Conservation (phyloP, 306 rosid genomes). For the Rosa rugosa region DNA sequence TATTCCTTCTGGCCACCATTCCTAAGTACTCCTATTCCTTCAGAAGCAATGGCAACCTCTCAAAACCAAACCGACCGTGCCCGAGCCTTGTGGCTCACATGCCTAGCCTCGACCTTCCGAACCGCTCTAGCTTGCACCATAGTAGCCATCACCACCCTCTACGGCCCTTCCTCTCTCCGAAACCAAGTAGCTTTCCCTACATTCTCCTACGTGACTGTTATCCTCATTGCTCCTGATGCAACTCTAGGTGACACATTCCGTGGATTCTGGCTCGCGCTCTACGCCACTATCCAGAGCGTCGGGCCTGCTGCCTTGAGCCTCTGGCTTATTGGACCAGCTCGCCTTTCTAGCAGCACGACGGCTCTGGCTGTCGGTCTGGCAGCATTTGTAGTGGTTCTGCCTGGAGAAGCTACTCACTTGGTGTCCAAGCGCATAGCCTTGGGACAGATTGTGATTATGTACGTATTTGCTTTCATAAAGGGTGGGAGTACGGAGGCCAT, state of each 20-base stretch:
- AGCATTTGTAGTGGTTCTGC: conserved; percentile 54
- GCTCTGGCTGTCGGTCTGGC: conserved; percentile 51
- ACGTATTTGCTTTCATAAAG: conserved; percentile 43
- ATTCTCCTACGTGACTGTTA: conserved; percentile 57
- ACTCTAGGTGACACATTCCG: conserved; percentile 56
- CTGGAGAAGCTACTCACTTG: conserved; percentile 39
- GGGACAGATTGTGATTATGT: conserved; percentile 60
- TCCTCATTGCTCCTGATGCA: conserved; percentile 52
- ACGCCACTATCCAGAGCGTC: conserved; percentile 47
- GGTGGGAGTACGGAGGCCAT: conserved; percentile 36
- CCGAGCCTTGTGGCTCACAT: conserved; percentile 39
- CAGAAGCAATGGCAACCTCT: conserved; percentile 2
- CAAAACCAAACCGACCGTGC: conserved; percentile 9
- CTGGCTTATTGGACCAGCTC: conserved; percentile 45
- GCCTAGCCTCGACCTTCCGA: conserved; percentile 55
- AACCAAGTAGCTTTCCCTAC: conserved; percentile 54
- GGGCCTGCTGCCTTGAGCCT: conserved; percentile 53
- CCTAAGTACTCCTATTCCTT: not conserved
- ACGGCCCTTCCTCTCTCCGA: conserved; percentile 41
- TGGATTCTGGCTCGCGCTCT: conserved; percentile 46
- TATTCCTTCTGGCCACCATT: not conserved
- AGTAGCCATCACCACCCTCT: conserved; percentile 50
- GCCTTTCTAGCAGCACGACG: conserved; percentile 35
- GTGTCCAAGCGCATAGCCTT: conserved; percentile 55
- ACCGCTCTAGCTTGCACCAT: conserved; percentile 56